Evolutionary conservation across 768 basidiomycete species (phyloP).

Genomic region (Psilocybe sp.): DNA sequence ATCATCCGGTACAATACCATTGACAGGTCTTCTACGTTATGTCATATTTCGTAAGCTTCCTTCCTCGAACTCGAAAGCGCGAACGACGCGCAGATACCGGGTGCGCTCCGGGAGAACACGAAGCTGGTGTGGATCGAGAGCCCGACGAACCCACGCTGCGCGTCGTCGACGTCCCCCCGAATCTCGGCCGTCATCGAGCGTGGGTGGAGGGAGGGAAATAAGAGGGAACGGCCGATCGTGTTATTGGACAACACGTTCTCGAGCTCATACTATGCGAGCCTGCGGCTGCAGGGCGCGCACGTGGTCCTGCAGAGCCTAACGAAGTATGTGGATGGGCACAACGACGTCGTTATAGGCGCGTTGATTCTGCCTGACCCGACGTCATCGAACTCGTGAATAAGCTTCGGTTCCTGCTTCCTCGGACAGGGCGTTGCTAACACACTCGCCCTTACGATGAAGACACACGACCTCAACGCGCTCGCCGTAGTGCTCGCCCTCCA

Average conservation of each 20-base stretch:
- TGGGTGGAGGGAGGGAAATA: no score
- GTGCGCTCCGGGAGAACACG: constrained; percentile 48
- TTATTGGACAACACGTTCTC: constrained; percentile 95
- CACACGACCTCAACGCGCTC: no score
- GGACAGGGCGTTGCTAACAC: no score
- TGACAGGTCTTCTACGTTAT: no score
- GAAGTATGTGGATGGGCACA: constrained; percentile 94
- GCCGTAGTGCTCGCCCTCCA: no score
- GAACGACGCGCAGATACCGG: constrained; percentile 61
- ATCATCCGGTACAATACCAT: no score
- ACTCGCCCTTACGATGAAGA: no score
- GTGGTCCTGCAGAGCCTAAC: constrained; percentile 81
- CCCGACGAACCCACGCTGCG: constrained; percentile 95
- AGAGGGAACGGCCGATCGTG: constrained; percentile 54
- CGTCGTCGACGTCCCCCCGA: constrained; percentile 73
- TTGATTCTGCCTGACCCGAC: constrained; percentile 71
- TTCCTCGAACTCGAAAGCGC: constrained; percentile 80
- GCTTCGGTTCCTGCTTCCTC: no score
- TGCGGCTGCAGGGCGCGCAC: constrained; percentile 82
- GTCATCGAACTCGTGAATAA: no score
- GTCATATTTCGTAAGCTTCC: no score
- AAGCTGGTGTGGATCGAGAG: constrained; percentile 91
- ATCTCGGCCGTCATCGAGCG: constrained; percentile 43
- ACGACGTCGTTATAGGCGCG: constrained; percentile 89
- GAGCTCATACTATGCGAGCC: constrained; percentile 88